Conservation (phyloP, 306 rosid species). For the Alnus rubra region DNA sequence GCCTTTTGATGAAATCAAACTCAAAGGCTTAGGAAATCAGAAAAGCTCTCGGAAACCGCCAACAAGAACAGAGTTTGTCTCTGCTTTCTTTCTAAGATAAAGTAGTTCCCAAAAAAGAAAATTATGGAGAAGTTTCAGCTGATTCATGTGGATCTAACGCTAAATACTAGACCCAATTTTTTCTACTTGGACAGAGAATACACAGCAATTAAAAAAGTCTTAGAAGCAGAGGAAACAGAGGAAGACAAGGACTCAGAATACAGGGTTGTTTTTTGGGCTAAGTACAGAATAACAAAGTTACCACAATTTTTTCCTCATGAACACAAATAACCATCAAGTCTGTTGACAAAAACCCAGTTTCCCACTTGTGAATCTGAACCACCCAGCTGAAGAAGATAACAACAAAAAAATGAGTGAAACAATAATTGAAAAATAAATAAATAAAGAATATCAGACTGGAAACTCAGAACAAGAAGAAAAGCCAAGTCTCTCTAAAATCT, state of each 20-base stretch:
- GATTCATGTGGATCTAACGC: constrained; percentile 35
- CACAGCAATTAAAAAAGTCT: constrained; percentile 21
- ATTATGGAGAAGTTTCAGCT: background rate
- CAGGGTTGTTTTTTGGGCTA: too few relatives aligned
- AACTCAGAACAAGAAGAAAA: constrained; percentile 10
- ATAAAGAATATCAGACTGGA: constrained; percentile 5
- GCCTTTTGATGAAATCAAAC: constrained; percentile 29
- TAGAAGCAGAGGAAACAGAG: constrained; percentile 21
- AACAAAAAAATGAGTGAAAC: constrained; percentile 36
- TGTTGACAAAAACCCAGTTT: constrained; percentile 19
- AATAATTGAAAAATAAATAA: constrained; percentile 14
- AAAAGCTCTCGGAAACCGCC: background rate
- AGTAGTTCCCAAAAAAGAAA: background rate
- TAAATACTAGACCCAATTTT: constrained; percentile 25
- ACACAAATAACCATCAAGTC: constrained; percentile 37
- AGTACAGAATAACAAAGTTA: constrained; percentile 1
- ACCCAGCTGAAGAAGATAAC: constrained; percentile 37
- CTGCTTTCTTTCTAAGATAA: background rate
- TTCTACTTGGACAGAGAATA: constrained; percentile 1
- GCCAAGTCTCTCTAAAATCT: constrained; percentile 1
- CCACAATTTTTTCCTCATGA: constrained; percentile 15
- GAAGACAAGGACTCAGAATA: background rate
- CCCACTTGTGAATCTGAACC: constrained; percentile 34
- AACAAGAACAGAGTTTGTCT: background rate
- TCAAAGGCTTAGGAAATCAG: background rate